Evolutionary conservation across 495 filamentous ascomycete genomes (phyloP).

Genomic region (Pseudotulostoma volvatum): DNA sequence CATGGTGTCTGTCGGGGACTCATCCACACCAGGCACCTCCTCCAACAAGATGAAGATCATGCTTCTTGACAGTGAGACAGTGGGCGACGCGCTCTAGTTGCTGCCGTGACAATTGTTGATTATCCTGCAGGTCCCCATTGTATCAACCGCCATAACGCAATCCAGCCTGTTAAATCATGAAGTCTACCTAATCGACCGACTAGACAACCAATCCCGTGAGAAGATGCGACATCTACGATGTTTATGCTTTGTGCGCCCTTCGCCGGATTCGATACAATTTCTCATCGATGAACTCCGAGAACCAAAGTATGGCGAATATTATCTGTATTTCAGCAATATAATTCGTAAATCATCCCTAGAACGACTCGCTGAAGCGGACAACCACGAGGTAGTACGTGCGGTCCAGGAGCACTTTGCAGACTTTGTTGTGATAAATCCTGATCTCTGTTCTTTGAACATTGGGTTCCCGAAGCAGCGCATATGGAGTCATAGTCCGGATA

Average conservation of each 20-base stretch:
- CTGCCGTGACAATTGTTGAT: conserved; percentile 7
- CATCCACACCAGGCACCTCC: conserved; percentile 40
- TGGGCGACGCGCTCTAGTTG: conserved; percentile 27
- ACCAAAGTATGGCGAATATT: conserved; percentile 94
- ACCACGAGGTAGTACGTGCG: conserved; percentile 83
- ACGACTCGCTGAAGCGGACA: conserved; percentile 89
- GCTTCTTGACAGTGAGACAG: conserved; percentile 85
- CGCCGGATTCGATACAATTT: conserved; percentile 76
- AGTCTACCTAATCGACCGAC: conserved; percentile 90
- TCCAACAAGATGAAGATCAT: conserved; percentile 98
- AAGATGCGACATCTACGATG: conserved; percentile 97
- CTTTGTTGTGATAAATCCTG: conserved; percentile 86
- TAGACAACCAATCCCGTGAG: conserved; percentile 81
- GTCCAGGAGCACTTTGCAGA: conserved; percentile 95
- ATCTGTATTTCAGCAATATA: conserved; percentile 93
- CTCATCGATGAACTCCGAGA: conserved; percentile 92
- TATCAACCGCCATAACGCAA: conserved; percentile 90
- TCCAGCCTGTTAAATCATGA: conserved; percentile 92
- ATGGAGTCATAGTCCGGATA: conserved; percentile 59
- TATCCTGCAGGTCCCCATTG: conserved; percentile 50
- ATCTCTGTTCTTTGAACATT: conserved; percentile 72
- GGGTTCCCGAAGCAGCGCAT: conserved; percentile 58
- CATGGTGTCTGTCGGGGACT: conserved; percentile 84
- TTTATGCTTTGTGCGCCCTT: conserved; percentile 82
- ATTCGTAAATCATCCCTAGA: conserved; percentile 94